These are phyloP conservation scores for Colletotrichum cordylinicola DNA, from an alignment of 2,329 filamentous ascomycete genomes.

Conservation along the genomic window DNA sequence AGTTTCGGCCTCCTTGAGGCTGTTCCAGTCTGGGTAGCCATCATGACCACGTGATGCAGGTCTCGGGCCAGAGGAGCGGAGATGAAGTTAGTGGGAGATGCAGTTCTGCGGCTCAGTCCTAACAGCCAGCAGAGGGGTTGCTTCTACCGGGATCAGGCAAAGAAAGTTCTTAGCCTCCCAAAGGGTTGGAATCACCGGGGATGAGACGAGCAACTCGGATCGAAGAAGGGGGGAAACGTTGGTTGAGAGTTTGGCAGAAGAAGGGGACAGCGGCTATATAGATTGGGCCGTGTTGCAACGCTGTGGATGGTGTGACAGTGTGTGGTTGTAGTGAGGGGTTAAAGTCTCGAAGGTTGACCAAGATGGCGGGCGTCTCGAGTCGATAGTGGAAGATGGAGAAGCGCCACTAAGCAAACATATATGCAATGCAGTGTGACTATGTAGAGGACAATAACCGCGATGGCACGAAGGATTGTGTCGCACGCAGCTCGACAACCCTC, in stretches of 20 bases:
- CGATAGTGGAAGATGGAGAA: neutral
- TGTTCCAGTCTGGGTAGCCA: slow-evolving; percentile 42
- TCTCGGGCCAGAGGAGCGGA: neutral
- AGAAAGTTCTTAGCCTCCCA: slow-evolving; percentile 22
- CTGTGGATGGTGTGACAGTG: neutral
- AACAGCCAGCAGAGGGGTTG: slow-evolving; percentile 27
- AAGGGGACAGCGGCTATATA: slow-evolving; percentile 22
- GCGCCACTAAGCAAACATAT: slow-evolving; percentile 19
- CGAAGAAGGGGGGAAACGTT: neutral
- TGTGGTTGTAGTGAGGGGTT: slow-evolving; percentile 1
- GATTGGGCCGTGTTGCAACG: neutral
- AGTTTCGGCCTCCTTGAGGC: slow-evolving; percentile 58
- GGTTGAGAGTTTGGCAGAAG: neutral
- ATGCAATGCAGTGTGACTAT: slow-evolving; percentile 24
- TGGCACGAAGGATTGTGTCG: slow-evolving; percentile 17
- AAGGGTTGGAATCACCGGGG: slow-evolving; percentile 1
- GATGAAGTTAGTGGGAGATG: neutral
- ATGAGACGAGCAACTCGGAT: neutral
- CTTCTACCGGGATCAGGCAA: slow-evolving; percentile 28
- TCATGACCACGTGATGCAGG: slow-evolving; percentile 24
- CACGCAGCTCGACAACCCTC: slow-evolving; percentile 22
- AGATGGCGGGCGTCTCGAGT: neutral
- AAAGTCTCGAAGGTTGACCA: neutral
- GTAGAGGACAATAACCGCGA: slow-evolving; percentile 25
- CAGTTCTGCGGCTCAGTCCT: slow-evolving; percentile 22